A percentile compares a stretch with the other conserved stretches of the same genome.
Conservation (phyloP, 257 asterid species). For the Fraxinus excelsior region DNA sequence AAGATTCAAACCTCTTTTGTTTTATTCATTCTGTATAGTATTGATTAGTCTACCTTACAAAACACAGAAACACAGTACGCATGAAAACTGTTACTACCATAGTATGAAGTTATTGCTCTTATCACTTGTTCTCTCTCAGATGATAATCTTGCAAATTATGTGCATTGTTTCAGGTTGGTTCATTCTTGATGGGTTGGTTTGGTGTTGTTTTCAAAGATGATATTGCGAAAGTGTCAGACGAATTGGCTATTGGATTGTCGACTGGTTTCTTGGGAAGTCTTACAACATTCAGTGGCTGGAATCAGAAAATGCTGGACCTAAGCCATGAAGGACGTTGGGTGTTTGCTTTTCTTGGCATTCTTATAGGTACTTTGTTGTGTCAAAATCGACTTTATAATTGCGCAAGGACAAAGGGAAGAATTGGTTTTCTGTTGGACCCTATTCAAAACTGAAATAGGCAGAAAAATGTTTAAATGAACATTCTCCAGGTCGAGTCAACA, state of each 20-base stretch:
- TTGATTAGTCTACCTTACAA: neutral
- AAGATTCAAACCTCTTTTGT: neutral
- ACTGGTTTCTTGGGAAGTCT: conserved; percentile 96
- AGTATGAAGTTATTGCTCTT: neutral
- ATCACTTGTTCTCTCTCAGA: neutral
- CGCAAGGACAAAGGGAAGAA: neutral
- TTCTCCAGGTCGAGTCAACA: neutral
- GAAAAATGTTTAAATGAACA: neutral
- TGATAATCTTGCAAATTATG: neutral
- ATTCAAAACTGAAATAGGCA: neutral
- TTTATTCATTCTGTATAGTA: neutral
- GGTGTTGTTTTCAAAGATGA: conserved; percentile 83
- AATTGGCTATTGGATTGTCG: conserved; percentile 71
- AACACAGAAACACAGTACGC: neutral
- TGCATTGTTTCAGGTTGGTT: conserved; percentile 59
- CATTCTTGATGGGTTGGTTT: conserved; percentile 46
- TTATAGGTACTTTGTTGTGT: conserved; percentile 44
- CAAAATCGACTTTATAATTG: neutral
- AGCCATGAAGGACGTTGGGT: conserved; percentile 71
- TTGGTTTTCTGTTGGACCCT: neutral
- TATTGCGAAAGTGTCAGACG: conserved; percentile 60
- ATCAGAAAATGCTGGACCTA: conserved; percentile 86
- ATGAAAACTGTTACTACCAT: neutral
- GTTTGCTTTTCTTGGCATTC: conserved; percentile 66
- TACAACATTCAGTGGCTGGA: conserved; percentile 98